Base-by-base conservation (phyloP, 768 basidiomycete genomes). In the Boletus rex-veris region DNA sequence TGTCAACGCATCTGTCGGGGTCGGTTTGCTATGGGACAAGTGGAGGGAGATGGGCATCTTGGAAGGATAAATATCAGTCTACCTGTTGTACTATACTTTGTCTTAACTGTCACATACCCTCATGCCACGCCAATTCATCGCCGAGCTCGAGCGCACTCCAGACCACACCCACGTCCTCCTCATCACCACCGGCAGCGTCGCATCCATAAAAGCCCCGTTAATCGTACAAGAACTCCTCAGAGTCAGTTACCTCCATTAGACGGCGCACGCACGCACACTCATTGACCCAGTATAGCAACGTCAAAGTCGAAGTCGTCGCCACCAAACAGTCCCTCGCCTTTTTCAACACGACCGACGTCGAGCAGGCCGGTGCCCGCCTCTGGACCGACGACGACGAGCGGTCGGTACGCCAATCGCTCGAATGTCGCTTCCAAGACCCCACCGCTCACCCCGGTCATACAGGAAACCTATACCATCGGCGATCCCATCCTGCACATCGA, bases 401-500 rank as follows among this genome's bases (percentile, higher is more conserved):
- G 95, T 77, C 76, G 38, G 95, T 96, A 70, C 52, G 90, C 33
- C 33, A 5, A 35, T 35, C 0, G 28, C 28, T 0, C 24, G 33
- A 12, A 6, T 35, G 0, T 35, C 31, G 10, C 31, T 33, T 33
- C 31, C 30, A 15, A 5, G 8, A 43, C n/a, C 12, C n/a, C 28
- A 16, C 11, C 21, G 15, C 45, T 30, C 38, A 40, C 21, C 46
- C 35, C 7, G 35, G n/a, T 7, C 14, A 1, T 59, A 18, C 65
- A 95, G 93, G 79, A 75, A 21, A 80, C 78, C 62, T 90, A 82
- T 64, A 80, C 80, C 55, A 82, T 95, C 44, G 90, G 93, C 1
- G 89, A 98, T 62, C 92, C 93, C 0, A 96, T 98, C 51, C 78
- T 98, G 26, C 97, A 99, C 70, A 98, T 98, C 52, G 94, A 99